phyloP scores from a whole-genome alignment of 1,284 basidiomycete genomes.

The Heterobasidion irregulare region DNA sequence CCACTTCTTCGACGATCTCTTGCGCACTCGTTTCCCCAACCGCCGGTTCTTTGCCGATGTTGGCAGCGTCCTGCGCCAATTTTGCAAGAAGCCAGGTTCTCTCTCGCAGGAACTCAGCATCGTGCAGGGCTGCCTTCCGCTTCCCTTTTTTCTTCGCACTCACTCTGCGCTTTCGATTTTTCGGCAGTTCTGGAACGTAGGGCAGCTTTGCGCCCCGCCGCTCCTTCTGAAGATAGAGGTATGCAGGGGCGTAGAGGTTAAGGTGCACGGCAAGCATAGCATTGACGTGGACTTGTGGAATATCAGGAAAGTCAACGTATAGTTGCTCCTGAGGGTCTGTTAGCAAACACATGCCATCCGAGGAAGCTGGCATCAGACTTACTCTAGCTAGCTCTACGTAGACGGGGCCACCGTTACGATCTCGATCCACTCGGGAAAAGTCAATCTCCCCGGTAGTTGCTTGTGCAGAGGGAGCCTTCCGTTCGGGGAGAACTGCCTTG shows the following conservation, averaged over 20 bases:
- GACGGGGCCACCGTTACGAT: constrained; percentile 25
- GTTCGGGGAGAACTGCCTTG: constrained; percentile 16
- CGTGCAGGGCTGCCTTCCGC: constrained; percentile 18
- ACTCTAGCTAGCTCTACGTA: constrained; percentile 49
- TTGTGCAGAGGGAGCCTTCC: constrained; percentile 1
- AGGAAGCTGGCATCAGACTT: constrained; percentile 12
- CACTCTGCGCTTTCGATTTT: background rate
- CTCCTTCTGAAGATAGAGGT: constrained; percentile 35
- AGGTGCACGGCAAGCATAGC: constrained; percentile 27
- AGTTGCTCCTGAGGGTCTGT: constrained; percentile 37
- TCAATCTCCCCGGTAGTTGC: constrained; percentile 26
- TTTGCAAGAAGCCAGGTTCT: constrained; percentile 32
- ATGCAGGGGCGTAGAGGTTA: constrained; percentile 51
- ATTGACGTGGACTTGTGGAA: constrained; percentile 46
- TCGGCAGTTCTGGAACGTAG: constrained; percentile 33
- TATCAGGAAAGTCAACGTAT: constrained; percentile 43
- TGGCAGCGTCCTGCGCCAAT: constrained; percentile 22
- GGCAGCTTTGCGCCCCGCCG: constrained; percentile 21
- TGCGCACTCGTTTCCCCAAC: constrained; percentile 17
- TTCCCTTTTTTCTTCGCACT: constrained; percentile 28
- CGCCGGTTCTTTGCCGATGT: constrained; percentile 18
- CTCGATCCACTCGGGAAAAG: constrained; percentile 38
- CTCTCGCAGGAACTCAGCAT: constrained; percentile 31
- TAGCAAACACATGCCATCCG: background rate
- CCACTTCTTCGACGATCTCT: constrained; percentile 29